Conservation (phyloP, 306 rosid species). For the Lablab purpureus region DNA sequence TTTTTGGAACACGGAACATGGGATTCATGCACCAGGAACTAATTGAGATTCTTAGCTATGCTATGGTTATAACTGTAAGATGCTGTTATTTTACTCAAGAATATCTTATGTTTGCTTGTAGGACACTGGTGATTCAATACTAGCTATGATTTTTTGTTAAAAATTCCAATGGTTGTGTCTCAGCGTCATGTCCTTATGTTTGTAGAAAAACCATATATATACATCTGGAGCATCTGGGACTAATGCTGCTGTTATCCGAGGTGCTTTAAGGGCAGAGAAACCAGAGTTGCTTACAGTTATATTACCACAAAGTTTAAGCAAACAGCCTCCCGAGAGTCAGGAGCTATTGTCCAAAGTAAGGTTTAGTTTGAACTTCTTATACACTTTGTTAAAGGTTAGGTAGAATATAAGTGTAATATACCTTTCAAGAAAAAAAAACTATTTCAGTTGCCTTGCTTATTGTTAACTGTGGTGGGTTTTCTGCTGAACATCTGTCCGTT, state of each 20-base stretch:
- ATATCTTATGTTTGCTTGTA: conserved; percentile 41
- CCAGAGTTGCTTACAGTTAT: conserved; percentile 98
- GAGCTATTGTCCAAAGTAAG: conserved; percentile 94
- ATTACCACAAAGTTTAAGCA: conserved; percentile 95
- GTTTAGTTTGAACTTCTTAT: conserved; percentile 30
- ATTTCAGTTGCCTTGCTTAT: neutral
- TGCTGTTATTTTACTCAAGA: conserved; percentile 31
- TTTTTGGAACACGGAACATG: conserved; percentile 98
- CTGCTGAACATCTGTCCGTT: conserved; percentile 14
- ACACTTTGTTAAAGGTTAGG: conserved; percentile 39
- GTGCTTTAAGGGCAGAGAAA: conserved; percentile 99
- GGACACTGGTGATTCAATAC: conserved; percentile 33
- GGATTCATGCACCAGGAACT: conserved; percentile 99
- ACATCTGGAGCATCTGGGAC: conserved; percentile 99
- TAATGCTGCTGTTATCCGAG: conserved; percentile 99
- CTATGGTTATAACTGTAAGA: conserved; percentile 99
- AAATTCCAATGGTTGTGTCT: conserved; percentile 1
- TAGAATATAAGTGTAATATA: conserved; percentile 1
- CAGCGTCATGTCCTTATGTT: conserved; percentile 39
- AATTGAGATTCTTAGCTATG: conserved; percentile 99
- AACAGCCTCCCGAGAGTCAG: conserved; percentile 99
- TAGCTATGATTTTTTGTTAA: conserved; percentile 38
- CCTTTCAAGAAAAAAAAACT: neutral
- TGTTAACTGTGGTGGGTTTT: conserved; percentile 7
- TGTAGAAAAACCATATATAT: conserved; percentile 93